These are phyloP conservation scores for Dryadomyces sulphureus DNA, from an alignment of 2,329 filamentous ascomycete species.

Conservation along the genomic window DNA sequence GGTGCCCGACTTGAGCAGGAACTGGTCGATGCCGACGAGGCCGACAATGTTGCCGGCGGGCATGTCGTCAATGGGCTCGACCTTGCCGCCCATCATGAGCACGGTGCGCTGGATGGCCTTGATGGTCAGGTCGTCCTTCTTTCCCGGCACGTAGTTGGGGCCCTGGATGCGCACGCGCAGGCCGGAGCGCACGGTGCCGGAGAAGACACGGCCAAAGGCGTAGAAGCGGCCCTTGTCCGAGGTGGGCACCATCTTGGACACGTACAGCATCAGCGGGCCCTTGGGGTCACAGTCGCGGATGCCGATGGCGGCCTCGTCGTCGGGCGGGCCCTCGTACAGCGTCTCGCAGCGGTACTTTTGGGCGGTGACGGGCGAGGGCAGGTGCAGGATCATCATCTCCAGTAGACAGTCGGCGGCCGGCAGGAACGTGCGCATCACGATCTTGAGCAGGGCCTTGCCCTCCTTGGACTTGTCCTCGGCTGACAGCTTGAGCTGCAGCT, in stretches of 20 bases:
- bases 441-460: slow-evolving; percentile 96
- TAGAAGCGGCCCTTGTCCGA: slow-evolving; percentile 99
- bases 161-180: slow-evolving; percentile 99
- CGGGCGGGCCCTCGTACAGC: slow-evolving; percentile 91
- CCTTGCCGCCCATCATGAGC: slow-evolving; percentile 99
- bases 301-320: slow-evolving; percentile 86
- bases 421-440: slow-evolving; percentile 97
- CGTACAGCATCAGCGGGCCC: slow-evolving; percentile 98
- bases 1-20: slow-evolving; percentile 99
- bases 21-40: slow-evolving; percentile 98
- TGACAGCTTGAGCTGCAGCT: slow-evolving; percentile 88
- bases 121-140: slow-evolving; percentile 98
- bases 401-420: slow-evolving; percentile 94
- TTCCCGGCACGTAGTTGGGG: slow-evolving; percentile 94
- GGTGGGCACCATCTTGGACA: slow-evolving; percentile 99
- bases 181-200: slow-evolving; percentile 93
- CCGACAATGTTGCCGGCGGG: slow-evolving; percentile 99
- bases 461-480: slow-evolving; percentile 81
- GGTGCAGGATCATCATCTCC: slow-evolving; percentile 99
- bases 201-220: slow-evolving; percentile 99
- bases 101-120: slow-evolving; percentile 99
- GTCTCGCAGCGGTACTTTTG: slow-evolving; percentile 98
- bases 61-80: slow-evolving; percentile 95
- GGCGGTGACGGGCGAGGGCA: slow-evolving; percentile 88
- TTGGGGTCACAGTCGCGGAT: slow-evolving; percentile 98